These are phyloP conservation scores for Fusarium tanahbumbuense DNA, from an alignment of 2,329 filamentous ascomycete genomes.

Conservation along the genomic window DNA sequence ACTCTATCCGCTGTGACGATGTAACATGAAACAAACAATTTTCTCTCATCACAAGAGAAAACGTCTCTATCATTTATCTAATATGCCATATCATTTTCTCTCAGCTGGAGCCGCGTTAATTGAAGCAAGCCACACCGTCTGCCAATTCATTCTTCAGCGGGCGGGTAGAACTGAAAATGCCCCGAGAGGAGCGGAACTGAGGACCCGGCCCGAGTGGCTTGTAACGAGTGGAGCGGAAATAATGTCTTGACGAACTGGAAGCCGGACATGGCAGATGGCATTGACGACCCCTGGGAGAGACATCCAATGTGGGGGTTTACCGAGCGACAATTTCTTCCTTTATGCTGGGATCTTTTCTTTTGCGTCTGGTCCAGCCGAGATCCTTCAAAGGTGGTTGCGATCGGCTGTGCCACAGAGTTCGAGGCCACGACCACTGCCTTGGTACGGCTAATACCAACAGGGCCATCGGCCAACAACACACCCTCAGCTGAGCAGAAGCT, in stretches of 20 bases:
- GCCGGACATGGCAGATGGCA: neutral
- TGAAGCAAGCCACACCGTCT: conserved; percentile 2
- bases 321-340: neutral
- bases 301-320: neutral
- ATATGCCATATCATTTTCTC: neutral
- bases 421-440: neutral
- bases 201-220: conserved; percentile 18
- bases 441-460: neutral
- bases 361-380: neutral
- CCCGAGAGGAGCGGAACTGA: neutral
- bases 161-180: neutral
- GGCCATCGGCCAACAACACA: neutral
- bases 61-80: neutral
- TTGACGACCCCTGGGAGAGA: neutral
- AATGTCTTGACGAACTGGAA: neutral
- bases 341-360: neutral
- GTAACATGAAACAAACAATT: neutral
- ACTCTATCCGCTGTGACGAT: neutral
- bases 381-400: neutral
- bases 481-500: neutral
- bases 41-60: neutral
- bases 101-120: neutral
- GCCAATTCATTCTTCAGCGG: neutral
- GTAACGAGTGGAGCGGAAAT: conserved; percentile 3
- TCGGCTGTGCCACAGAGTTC: neutral